A percentile compares a stretch with the other conserved stretches of the same genome.
Conservation (phyloP, 495 filamentous ascomycete genomes). For the Podospora bellae-mahoneyi region DNA sequence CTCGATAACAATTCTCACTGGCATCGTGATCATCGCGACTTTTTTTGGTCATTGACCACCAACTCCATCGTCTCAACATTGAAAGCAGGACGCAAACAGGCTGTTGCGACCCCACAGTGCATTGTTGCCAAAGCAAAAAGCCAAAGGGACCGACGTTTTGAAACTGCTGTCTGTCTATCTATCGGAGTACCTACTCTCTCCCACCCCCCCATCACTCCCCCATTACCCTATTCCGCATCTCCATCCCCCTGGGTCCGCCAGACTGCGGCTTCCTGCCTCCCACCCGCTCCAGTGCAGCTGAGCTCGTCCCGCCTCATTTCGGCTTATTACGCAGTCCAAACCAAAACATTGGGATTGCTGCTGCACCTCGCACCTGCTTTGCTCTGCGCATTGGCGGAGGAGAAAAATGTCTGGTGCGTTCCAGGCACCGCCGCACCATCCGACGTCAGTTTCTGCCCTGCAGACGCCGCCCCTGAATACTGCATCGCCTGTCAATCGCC, state of each 20-base stretch:
- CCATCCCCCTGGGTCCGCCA: constrained; percentile 9
- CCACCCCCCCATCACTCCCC: constrained; percentile 8
- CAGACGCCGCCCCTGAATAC: constrained; percentile 45
- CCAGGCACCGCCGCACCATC: constrained; percentile 52
- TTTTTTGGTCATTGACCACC: constrained; percentile 17
- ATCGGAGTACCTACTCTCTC: constrained; percentile 11
- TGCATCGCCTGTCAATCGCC: constrained; percentile 45
- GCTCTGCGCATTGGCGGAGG: constrained; percentile 27
- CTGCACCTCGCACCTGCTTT: constrained; percentile 5
- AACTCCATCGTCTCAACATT: background rate
- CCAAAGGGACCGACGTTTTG: constrained; percentile 9
- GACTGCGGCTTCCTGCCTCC: constrained; percentile 16
- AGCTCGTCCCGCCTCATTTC: constrained; percentile 18
- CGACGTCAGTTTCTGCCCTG: constrained; percentile 45
- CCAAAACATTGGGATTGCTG: constrained; percentile 14
- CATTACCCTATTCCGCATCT: background rate
- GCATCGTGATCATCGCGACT: constrained; percentile 4
- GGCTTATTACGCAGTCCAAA: constrained; percentile 5
- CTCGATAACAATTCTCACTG: background rate
- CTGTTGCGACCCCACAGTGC: constrained; percentile 16
- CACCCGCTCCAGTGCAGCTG: constrained; percentile 9
- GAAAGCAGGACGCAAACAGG: constrained; percentile 1
- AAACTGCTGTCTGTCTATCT: constrained; percentile 22
- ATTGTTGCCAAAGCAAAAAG: constrained; percentile 13
- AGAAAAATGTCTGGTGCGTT: constrained; percentile 55